Evolutionary conservation across 306 rosid genomes (phyloP).

Genomic region (Corylus heterophylla): DNA sequence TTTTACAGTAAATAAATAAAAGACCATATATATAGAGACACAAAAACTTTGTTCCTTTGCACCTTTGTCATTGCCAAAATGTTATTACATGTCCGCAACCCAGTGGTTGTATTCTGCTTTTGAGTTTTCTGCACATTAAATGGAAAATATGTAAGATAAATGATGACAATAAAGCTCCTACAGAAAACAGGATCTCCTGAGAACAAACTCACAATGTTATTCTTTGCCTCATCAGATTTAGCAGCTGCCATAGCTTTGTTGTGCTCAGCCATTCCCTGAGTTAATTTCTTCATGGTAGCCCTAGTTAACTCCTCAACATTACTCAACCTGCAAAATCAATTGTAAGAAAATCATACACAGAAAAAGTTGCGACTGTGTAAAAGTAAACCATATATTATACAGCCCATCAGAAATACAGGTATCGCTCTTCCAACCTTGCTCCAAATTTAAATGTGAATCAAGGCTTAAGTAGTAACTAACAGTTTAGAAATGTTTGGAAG

Average conservation of each 20-base stretch:
- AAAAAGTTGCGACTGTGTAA: neutral
- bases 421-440: neutral
- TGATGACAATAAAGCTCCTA: slow-evolving; percentile 6
- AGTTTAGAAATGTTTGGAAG: neutral
- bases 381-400: neutral
- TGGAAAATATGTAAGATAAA: slow-evolving; percentile 9
- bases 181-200: slow-evolving; percentile 19
- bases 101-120: slow-evolving; percentile 89
- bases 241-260: slow-evolving; percentile 93
- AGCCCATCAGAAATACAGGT: neutral
- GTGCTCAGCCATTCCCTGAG: slow-evolving; percentile 95
- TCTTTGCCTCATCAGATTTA: slow-evolving; percentile 90
- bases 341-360: neutral
- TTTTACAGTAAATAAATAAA: neutral
- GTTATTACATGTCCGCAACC: slow-evolving; percentile 93
- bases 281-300: slow-evolving; percentile 90
- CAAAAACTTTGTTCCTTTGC: slow-evolving; percentile 4
- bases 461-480: too few relatives aligned
- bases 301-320: slow-evolving; percentile 84
- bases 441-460: too few relatives aligned
- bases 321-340: slow-evolving; percentile 60
- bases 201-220: slow-evolving; percentile 65
- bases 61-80: slow-evolving; percentile 92
- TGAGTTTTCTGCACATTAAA: slow-evolving; percentile 70
- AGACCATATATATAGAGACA: neutral